These are phyloP conservation scores for Castanospermum australe DNA, from an alignment of 306 rosid genomes.

Conservation along the genomic window DNA sequence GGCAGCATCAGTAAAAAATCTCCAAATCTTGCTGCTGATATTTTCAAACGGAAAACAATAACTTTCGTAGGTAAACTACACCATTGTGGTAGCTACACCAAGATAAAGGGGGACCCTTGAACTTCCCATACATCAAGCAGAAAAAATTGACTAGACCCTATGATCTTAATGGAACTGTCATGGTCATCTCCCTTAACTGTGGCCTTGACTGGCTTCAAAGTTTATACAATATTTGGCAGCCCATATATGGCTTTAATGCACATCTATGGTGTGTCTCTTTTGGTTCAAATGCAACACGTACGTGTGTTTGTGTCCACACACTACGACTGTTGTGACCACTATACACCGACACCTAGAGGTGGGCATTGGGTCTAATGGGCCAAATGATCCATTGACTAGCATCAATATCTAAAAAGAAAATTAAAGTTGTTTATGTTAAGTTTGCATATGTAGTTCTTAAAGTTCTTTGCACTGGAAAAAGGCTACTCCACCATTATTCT, in stretches of 20 bases:
- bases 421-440: constrained; percentile 33
- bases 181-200: constrained; percentile 23
- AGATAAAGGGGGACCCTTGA: constrained; percentile 16
- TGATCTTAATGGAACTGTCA: constrained; percentile 45
- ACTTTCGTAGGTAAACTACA: background rate
- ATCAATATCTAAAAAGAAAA: constrained; percentile 37
- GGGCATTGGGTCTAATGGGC: constrained; percentile 39
- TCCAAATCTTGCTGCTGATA: constrained; percentile 21
- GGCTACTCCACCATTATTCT: constrained; percentile 39
- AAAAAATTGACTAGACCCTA: constrained; percentile 36
- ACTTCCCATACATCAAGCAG: background rate
- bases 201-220: constrained; percentile 23
- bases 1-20: background rate
- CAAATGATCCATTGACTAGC: constrained; percentile 42
- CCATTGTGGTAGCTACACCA: constrained; percentile 21
- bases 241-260: constrained; percentile 22
- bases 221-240: constrained; percentile 26
- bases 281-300: constrained; percentile 22
- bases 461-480: constrained; percentile 38
- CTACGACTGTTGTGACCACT: constrained; percentile 12
- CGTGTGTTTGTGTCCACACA: constrained; percentile 34
- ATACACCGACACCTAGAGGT: constrained; percentile 38
- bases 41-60: constrained; percentile 18
- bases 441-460: constrained; percentile 36
- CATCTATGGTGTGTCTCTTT: constrained; percentile 27